phyloP scores from a whole-genome alignment of 225 moss, liverwort and hornwort genomes.

The Marchantia paleacea region DNA sequence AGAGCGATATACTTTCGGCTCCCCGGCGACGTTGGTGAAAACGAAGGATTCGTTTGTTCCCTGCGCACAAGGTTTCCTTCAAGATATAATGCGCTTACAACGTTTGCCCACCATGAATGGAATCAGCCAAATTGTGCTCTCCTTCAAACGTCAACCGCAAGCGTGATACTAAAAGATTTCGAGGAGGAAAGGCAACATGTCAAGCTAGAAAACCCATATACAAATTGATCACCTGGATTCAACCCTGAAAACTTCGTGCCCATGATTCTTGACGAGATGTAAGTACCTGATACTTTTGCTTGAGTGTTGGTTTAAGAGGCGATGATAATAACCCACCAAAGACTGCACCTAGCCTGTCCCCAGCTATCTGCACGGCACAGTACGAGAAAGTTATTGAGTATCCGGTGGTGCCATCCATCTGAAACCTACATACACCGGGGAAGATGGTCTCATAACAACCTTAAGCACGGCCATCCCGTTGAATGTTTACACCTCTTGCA shows the following conservation, averaged over 20 bases:
- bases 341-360: constrained; percentile 74
- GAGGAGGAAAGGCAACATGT: not conserved
- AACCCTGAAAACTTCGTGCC: not conserved
- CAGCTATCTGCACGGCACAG: constrained; percentile 50
- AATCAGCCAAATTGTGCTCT: not conserved
- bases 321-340: constrained; percentile 78
- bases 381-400: not conserved
- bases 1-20: constrained; percentile 58
- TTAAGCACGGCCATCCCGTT: not conserved
- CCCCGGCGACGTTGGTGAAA: constrained; percentile 68
- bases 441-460: not conserved
- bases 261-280: not conserved
- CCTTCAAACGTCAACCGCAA: not conserved
- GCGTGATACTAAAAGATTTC: not conserved
- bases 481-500: not conserved
- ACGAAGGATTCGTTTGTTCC: constrained; percentile 89
- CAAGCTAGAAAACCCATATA: not conserved
- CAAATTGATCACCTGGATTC: not conserved
- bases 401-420: not conserved
- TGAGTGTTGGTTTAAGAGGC: constrained; percentile 74
- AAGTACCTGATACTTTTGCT: constrained; percentile 77
- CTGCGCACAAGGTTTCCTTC: constrained; percentile 22
- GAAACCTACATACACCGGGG: not conserved
- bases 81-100: not conserved
- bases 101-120: not conserved